Evolutionary conservation across 202 grass and related monocot genomes (phyloP).

Genomic region (Musa balbisiana): DNA sequence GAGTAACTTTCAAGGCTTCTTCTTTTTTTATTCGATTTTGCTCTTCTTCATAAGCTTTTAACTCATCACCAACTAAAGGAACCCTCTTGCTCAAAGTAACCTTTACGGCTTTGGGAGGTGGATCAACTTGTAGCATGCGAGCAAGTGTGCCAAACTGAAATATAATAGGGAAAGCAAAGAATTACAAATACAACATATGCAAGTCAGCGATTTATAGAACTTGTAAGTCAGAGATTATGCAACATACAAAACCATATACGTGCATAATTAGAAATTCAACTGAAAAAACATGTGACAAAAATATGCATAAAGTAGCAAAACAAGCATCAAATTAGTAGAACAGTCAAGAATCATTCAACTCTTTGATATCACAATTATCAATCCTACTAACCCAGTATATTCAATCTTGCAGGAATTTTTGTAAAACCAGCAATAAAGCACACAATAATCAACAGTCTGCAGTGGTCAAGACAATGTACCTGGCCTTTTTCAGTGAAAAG

Average conservation of each 20-base stretch:
- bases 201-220: background rate
- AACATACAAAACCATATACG: background rate
- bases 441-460: background rate
- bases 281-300: background rate
- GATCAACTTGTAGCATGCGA: slow-evolving; percentile 98
- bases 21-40: slow-evolving; percentile 75
- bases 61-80: slow-evolving; percentile 83
- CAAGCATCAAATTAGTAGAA: background rate
- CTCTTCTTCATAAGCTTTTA: slow-evolving; percentile 93
- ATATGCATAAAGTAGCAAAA: background rate
- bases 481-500: slow-evolving; percentile 96
- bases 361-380: background rate
- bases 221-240: background rate
- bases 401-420: background rate
- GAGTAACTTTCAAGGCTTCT: slow-evolving; percentile 56
- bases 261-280: background rate
- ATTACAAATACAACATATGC: background rate
- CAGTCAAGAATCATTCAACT: background rate
- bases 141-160: slow-evolving; percentile 94
- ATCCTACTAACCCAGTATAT: background rate
- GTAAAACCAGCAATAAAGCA: background rate
- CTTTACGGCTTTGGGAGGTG: slow-evolving; percentile 92
- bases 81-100: slow-evolving; percentile 79
- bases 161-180: background rate
- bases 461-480: slow-evolving; percentile 31